These are phyloP conservation scores for Gossypium gossypioides DNA, from an alignment of 441 rosid species.

Conservation along the genomic window DNA sequence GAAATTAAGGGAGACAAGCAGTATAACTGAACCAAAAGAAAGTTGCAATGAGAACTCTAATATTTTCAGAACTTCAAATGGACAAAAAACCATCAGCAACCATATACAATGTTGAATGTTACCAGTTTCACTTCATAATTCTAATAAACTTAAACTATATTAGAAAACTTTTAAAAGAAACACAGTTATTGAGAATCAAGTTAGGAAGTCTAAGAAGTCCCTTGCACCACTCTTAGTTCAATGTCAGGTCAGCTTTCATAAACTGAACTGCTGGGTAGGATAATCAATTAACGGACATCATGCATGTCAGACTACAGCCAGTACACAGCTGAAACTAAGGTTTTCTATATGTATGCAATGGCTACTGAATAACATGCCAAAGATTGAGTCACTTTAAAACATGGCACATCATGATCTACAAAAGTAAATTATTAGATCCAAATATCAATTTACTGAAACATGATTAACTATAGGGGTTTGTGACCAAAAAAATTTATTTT, in stretches of 20 bases:
- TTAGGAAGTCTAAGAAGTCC: not conserved
- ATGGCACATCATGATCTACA: not conserved
- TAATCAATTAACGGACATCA: not conserved
- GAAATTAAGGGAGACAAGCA: not conserved
- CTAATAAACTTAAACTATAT: not conserved
- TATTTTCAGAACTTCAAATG: not conserved
- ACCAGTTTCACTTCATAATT: slow-evolving; percentile 1
- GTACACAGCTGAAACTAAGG: not conserved
- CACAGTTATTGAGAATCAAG: not conserved
- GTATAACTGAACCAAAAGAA: slow-evolving; percentile 2
- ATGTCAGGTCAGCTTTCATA: not conserved
- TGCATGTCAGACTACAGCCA: slow-evolving; percentile 5
- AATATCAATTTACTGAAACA: slow-evolving; percentile 1
- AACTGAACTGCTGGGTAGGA: not conserved
- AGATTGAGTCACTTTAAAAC: slow-evolving; percentile 3
- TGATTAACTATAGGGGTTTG: not conserved
- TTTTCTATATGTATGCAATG: not conserved
- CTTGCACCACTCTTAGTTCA: not conserved
- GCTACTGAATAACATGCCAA: not conserved
- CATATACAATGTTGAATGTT: not conserved
- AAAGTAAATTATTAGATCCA: not conserved
- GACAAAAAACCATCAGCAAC: not conserved
- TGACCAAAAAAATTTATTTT: not conserved
- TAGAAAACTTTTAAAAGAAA: not conserved
- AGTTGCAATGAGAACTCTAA: not conserved